Evolutionary conservation across 2,329 filamentous ascomycete species (phyloP).

Genomic region (Colletotrichum sp.): DNA sequence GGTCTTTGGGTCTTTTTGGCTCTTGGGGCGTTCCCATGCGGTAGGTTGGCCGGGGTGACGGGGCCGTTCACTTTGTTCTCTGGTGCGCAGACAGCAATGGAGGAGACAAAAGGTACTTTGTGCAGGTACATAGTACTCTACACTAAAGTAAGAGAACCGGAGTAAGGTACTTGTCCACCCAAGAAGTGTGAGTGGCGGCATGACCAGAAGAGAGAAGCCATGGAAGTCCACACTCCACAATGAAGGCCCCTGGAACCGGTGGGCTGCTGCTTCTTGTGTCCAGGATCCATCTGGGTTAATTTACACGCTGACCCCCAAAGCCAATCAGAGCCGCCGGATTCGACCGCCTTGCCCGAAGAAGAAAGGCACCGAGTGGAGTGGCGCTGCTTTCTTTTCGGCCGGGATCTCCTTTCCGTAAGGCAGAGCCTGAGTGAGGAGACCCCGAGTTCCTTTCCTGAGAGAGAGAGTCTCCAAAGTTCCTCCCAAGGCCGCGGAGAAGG

Average conservation of each 20-base stretch:
- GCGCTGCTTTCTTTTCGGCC: slow-evolving; percentile 6
- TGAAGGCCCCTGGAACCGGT: background rate
- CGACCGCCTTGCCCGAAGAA: slow-evolving; percentile 7
- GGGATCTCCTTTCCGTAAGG: slow-evolving; percentile 15
- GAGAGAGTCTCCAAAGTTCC: background rate
- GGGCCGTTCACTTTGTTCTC: background rate
- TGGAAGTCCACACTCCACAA: background rate
- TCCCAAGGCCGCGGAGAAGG: background rate
- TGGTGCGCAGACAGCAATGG: background rate
- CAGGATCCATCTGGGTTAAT: slow-evolving; percentile 5
- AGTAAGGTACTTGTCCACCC: background rate
- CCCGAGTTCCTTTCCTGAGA: background rate
- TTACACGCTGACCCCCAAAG: background rate
- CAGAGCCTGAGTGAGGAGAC: background rate
- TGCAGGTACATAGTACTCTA: background rate
- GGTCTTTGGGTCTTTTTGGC: background rate
- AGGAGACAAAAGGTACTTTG: background rate
- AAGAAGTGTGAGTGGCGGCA: background rate
- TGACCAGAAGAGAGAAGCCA: background rate
- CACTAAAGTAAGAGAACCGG: too few species aligned
- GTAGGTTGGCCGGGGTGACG: background rate
- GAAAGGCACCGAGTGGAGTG: slow-evolving; percentile 9
- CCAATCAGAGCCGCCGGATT: background rate
- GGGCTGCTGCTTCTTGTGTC: background rate
- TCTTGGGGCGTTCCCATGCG: background rate